Evolutionary conservation across 2,329 filamentous ascomycete species (phyloP), one percentile per base, ranked within the genome.

Genomic region (Ophiocordyceps camponoti-saundersi): DNA sequence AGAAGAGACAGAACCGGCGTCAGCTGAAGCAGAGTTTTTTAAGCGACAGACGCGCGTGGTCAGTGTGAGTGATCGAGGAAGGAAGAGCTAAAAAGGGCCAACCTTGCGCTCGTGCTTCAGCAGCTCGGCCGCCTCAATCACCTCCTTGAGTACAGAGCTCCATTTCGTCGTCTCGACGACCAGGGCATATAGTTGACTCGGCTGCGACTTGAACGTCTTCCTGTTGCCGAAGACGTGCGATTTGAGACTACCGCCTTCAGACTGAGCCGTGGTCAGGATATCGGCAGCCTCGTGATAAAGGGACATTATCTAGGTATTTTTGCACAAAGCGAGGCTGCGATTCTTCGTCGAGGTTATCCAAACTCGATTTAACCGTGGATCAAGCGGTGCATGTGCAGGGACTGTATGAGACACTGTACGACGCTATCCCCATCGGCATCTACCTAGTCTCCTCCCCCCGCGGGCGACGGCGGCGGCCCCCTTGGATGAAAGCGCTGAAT

Each of bases 281-380:
- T 80, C 73, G 4, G 84, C 87, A 7, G 89, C 84, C 68, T 96
- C 92, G 61, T 94, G 84, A 62, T 98, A 98, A 48, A 98, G 81
- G 44, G 89, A 94, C 90, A 96, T 96, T 18, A 7, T 39, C 6
- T 18, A 7, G 34, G 6, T 13, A 3, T 16, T 12, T 6, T 30
- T 6, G 34, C 34, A 13, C 34, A 36, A n/a, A n/a, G n/a, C 12
- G 12, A 36, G 6, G 34, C 34, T 7, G 29, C 7, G 7, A 32
- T 13, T 4, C 30, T 34, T 34, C 16, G 30, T 12, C 30, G 30
- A 15, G 3, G 11, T 34, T 3, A 3, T 10, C 11, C 30, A 34
- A 15, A 34, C 11, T 6, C 6, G 32, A 16, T 15, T 36, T 36
- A n/a, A 36, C 13, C 32, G 13, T 36, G 23, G 23, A 26, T 26